phyloP scores from a whole-genome alignment of 345 rosid genomes.

The Populus davidiana region DNA sequence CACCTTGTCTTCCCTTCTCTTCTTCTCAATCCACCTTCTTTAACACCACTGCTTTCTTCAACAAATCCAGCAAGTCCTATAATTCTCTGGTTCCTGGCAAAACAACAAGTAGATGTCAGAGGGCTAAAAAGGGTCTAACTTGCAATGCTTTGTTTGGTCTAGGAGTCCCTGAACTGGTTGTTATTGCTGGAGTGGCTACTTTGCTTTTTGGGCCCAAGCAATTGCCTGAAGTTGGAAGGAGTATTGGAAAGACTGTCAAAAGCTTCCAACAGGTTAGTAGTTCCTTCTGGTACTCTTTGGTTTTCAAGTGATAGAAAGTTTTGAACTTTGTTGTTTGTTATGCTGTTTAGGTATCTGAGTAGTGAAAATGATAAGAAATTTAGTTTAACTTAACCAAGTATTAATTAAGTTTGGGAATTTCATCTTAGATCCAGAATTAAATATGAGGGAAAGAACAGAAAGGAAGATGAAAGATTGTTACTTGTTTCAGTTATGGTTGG shows the following conservation, averaged over 20 bases:
- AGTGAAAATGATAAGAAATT: not conserved
- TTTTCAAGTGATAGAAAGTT: constrained; percentile 6
- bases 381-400: not conserved
- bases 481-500: not conserved
- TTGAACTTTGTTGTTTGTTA: constrained; percentile 4
- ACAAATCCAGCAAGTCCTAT: constrained; percentile 13
- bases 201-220: constrained; percentile 92
- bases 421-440: not conserved
- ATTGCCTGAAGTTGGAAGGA: constrained; percentile 90
- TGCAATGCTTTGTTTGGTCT: constrained; percentile 88
- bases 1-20: constrained; percentile 37
- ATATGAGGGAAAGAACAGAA: not conserved
- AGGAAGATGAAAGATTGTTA: not conserved
- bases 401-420: not conserved
- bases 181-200: constrained; percentile 92
- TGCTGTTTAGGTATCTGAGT: not conserved
- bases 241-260: constrained; percentile 90
- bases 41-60: constrained; percentile 19
- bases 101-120: constrained; percentile 33
- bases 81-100: constrained; percentile 38
- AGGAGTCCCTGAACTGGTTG: constrained; percentile 92
- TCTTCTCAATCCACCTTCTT: constrained; percentile 56
- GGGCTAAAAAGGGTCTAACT: constrained; percentile 45
- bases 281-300: constrained; percentile 13
- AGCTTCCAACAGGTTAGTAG: constrained; percentile 83